Evolutionary conservation across 129 eudicot species (phyloP).

Genomic region (Chrysanthemum seticuspe): DNA sequence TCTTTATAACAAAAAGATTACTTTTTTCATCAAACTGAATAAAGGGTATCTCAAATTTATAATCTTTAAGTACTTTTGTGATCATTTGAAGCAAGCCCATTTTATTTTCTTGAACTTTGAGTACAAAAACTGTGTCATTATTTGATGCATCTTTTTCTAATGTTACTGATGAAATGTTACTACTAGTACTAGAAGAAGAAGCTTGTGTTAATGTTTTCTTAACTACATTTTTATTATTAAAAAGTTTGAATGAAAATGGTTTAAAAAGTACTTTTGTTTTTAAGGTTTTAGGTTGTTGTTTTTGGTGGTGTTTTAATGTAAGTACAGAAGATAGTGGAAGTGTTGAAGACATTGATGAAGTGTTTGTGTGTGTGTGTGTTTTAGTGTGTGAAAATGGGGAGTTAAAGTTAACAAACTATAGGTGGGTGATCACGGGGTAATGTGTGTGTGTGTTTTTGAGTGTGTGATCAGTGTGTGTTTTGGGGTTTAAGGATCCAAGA

Average conservation of each 20-base stretch:
- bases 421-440: constrained; percentile 6
- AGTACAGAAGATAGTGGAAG: constrained; percentile 11
- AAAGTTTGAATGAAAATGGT: constrained; percentile 4
- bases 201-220: constrained; percentile 18
- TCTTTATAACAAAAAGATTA: constrained; percentile 31
- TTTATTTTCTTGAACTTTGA: constrained; percentile 33
- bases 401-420: neutral
- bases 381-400: constrained; percentile 16
- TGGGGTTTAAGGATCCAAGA: constrained; percentile 31
- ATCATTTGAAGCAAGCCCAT: constrained; percentile 35
- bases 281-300: neutral
- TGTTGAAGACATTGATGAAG: constrained; percentile 20
- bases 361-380: constrained; percentile 24
- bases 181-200: neutral
- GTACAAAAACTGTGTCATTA: constrained; percentile 39
- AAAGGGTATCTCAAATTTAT: constrained; percentile 33
- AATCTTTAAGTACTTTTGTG: constrained; percentile 53
- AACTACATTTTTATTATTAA: neutral
- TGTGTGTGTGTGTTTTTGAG: neutral
- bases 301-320: constrained; percentile 16
- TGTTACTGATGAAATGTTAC: constrained; percentile 26
- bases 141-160: constrained; percentile 32
- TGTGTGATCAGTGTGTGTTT: constrained; percentile 13
- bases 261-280: neutral
- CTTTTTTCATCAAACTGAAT: constrained; percentile 40